Evolutionary conservation across 1,139 yeast species (phyloP), one percentile per base, ranked within the genome.

Genomic region (Zygosaccharomyces sapae): DNA sequence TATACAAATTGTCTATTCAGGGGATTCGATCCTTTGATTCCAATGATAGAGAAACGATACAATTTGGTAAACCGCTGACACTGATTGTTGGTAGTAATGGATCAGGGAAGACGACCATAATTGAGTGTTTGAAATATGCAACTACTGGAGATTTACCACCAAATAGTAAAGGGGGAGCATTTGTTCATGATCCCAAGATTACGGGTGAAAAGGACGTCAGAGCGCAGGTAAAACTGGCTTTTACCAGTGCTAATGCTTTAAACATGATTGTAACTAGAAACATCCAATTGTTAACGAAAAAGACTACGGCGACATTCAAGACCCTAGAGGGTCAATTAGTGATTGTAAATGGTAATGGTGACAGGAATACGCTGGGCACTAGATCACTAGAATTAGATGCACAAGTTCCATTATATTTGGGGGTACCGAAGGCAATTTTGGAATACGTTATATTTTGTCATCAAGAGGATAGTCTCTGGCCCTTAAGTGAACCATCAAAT

Each of bases 391-490:
- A 92, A 55, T 73, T 94, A 46, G 97, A 92, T 61, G 70, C 76
- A 1, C 86, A 85, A 48, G 82, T 92, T 43, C 97, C 97, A 0
- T 71, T 76, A 12, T 83, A 82, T 55, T 71, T 94, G 47, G 98
- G 98, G 3, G 96, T 90, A 0, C 85, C 96, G 0, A 79, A 80
- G 47, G 88, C 97, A 0, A 80, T 94, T 45, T 69, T 94, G 42
- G 96, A 92, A 57, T 87, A 89, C 65, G 98, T 94, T 40, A 83
- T 92, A 2, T 94, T 94, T 66, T 92, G 98, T 62, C 99, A 94
- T 63, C 99, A 94, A 66, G 99, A 94, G 61, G 99, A 94, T 51
- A 84, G 94, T 60, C 69, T 88, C 35, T 94, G 99, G 99, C 99
- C 99, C 1, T 72, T 94, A 48, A 81, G 92, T 56, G 99, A 94